These are phyloP conservation scores for Naumovozyma dairenensis DNA, from an alignment of 805 yeast species.

Conservation along the genomic window DNA sequence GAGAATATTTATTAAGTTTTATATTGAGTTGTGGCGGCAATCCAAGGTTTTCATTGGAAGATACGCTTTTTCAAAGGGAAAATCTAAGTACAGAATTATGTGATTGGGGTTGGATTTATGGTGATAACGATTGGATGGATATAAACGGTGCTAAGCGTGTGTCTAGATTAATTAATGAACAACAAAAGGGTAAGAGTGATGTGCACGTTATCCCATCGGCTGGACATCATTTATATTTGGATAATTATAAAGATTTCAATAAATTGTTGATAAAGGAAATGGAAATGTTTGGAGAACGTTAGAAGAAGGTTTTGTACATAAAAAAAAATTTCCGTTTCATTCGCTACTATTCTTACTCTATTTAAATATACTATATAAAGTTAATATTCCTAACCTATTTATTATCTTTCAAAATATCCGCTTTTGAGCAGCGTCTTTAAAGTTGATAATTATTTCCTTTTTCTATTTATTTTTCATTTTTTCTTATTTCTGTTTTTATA, in stretches of 20 bases:
- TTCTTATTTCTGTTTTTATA: no score
- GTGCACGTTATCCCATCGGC: conserved; percentile 41
- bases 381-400: no score
- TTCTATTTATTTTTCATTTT: no score
- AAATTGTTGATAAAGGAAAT: conserved; percentile 41
- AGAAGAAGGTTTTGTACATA: no score
- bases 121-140: conserved; percentile 67
- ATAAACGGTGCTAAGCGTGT: conserved; percentile 32
- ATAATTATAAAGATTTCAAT: conserved; percentile 49
- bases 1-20: conserved; percentile 83
- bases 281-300: no score
- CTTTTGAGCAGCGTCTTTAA: no score
- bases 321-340: no score
- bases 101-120: conserved; percentile 76
- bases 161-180: conserved; percentile 18
- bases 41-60: conserved; percentile 64
- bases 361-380: no score
- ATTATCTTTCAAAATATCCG: no score
- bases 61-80: conserved; percentile 13
- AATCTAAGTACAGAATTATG: conserved; percentile 28
- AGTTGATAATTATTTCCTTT: no score
- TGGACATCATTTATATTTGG: conserved; percentile 77
- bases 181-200: conserved; percentile 19
- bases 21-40: conserved; percentile 85
- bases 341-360: no score